phyloP scores from a whole-genome alignment of 108 stramenopile species.

The Cyclostephanos tholiformis region DNA sequence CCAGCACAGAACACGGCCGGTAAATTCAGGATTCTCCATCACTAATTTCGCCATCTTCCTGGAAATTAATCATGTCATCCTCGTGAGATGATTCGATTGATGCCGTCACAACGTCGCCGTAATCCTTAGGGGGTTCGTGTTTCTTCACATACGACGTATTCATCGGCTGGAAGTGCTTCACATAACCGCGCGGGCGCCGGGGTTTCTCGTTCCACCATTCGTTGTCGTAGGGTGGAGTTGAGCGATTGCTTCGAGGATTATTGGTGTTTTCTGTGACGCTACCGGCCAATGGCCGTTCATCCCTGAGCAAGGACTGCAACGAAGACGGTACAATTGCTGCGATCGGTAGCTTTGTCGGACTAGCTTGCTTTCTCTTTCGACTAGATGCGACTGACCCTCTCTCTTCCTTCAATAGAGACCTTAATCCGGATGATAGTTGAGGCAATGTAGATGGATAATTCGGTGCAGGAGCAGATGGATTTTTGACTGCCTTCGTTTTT shows the following conservation, averaged over 20 bases:
- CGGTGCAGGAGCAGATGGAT: not conserved
- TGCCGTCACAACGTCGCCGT: slow-evolving; percentile 7
- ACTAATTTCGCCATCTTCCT: not conserved
- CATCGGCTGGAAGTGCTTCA: slow-evolving; percentile 6
- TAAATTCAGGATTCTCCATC: not conserved
- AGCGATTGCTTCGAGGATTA: not conserved
- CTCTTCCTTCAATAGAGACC: slow-evolving; percentile 6
- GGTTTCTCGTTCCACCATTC: slow-evolving; percentile 18
- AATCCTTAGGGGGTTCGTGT: slow-evolving; percentile 5
- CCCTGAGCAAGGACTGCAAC: slow-evolving; percentile 4
- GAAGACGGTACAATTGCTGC: slow-evolving; percentile 10
- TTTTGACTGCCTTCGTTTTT: slow-evolving; percentile 1
- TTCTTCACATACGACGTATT: slow-evolving; percentile 12
- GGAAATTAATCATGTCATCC: not conserved
- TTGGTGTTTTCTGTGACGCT: not conserved
- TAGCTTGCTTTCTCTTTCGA: not conserved
- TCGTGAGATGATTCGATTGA: not conserved
- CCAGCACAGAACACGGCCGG: no score
- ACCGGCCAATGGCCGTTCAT: not conserved
- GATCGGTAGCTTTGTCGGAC: not conserved
- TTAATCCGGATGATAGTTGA: not conserved
- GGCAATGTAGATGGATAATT: not conserved
- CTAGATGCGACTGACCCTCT: not conserved
- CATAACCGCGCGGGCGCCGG: not conserved
- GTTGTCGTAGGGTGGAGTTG: not conserved